Percentiles rank a stretch among this genome's conserved stretches.
Evolutionary conservation across 441 rosid genomes (phyloP).

Genomic region (Bruguiera hainesii): DNA sequence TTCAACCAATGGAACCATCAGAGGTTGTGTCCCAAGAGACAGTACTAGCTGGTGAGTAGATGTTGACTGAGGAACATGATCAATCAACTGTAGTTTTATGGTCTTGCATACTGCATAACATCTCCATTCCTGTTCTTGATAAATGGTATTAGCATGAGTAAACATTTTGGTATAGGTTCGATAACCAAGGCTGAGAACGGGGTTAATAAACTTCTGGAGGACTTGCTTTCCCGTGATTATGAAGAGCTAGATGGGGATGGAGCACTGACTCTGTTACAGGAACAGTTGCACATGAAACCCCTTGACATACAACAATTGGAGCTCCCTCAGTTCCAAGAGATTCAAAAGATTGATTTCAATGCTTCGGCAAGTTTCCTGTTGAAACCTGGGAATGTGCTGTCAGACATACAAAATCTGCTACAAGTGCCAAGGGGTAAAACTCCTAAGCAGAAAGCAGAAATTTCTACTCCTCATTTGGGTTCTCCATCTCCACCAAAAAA

Average conservation of each 20-base stretch:
- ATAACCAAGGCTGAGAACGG: conserved; percentile 34
- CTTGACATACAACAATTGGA: conserved; percentile 38
- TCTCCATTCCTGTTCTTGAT: conserved; percentile 8
- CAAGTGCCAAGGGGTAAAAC: conserved; percentile 33
- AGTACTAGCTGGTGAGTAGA: conserved; percentile 39
- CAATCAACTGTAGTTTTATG: conserved; percentile 6
- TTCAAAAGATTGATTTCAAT: conserved; percentile 43
- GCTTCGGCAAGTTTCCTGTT: conserved; percentile 33
- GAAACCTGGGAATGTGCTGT: conserved; percentile 41
- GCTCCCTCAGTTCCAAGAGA: conserved; percentile 56
- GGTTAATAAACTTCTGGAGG: conserved; percentile 44
- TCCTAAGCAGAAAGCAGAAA: conserved; percentile 21
- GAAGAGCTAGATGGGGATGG: conserved; percentile 65
- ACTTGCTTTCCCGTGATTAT: conserved; percentile 44
- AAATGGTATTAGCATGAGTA: conserved; percentile 8
- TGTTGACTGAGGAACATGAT: conserved; percentile 13
- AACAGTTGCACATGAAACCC: conserved; percentile 59
- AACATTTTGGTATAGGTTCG: conserved; percentile 34
- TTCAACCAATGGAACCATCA: conserved; percentile 5
- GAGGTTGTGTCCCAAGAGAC: conserved; percentile 23
- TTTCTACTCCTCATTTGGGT: conserved; percentile 22
- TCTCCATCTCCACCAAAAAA: conserved; percentile 45
- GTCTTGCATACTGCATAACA: neutral
- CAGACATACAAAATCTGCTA: conserved; percentile 51
- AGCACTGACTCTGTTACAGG: conserved; percentile 46